Evolutionary conservation across 2,329 filamentous ascomycete species (phyloP), one percentile per base, ranked within the genome.

Genomic region (Pseudogymnoascus sp.): DNA sequence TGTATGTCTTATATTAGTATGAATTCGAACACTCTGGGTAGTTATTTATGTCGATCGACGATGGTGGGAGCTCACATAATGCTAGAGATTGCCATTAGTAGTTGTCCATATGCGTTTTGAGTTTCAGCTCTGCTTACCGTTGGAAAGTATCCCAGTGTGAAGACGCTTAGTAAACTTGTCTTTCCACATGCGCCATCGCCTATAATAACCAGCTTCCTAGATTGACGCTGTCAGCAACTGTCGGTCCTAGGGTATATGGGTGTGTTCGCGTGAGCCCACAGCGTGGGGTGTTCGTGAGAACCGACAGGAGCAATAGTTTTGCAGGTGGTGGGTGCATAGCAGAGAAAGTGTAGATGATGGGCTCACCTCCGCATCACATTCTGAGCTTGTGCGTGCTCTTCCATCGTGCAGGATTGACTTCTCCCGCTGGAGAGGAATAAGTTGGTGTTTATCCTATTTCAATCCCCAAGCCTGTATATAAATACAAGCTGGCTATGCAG

Each of bases 101-200:
- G 59, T 56, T 30, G 28, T 57, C 21, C 10, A 18, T 7, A 12
- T 5, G 26, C 34, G 28, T 12, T 37, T 12, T 30, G 9, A 19
- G 26, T 33, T 23, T 28, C 45, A 19, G 15, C 2, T 52, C 26
- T 52, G 83, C 90, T 78, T 79, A 96, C 92, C 71, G 91, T 96
- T 69, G 94, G 94, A 70, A 97, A 99, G 75, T 96, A 97, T 61
- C 94, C 94, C 59, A 99, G 80, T 34, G 94, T 99, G 75, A 99
- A 99, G 67, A 99, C 94, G 73, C 92, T 96, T 66, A 99, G 79
- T 69, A 99, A 78, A 84, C 90, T 95, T 58, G 94, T 99, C 80
- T 99, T 99, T 70, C 94, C 94, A 76, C 94, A 99, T 67, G 94
- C 94, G 78, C 94, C 94, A 71, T 96, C 92, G 63, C 92, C 92